Percentiles rank a stretch among this genome's conserved stretches.
These are phyloP conservation scores for Vaccinium vitisidaea DNA, from an alignment of 148 eudicot genomes.

Conservation along the genomic window DNA sequence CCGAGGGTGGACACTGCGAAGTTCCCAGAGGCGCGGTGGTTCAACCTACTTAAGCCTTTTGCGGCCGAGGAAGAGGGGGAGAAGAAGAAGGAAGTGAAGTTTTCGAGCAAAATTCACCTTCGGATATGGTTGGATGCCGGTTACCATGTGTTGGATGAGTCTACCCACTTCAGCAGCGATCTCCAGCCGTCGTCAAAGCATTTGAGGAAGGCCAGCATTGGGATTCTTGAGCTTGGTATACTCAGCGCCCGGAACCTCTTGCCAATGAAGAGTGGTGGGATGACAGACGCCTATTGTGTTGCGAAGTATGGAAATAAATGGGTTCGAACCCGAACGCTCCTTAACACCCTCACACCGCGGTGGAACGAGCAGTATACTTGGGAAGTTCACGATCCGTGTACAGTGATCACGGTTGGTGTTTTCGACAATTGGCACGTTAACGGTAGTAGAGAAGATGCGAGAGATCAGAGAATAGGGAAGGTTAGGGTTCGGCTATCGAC, in stretches of 20 bases:
- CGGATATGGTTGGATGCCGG: conserved; percentile 71
- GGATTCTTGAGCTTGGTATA: conserved; percentile 80
- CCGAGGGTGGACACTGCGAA: conserved; percentile 56
- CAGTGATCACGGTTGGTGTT: conserved; percentile 84
- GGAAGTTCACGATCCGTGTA: conserved; percentile 93
- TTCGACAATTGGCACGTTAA: conserved; percentile 79
- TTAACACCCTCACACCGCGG: conserved; percentile 61
- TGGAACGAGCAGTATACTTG: conserved; percentile 98
- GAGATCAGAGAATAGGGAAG: conserved; percentile 84
- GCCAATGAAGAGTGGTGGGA: conserved; percentile 80
- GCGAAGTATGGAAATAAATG: conserved; percentile 95
- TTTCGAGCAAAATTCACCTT: conserved; percentile 73
- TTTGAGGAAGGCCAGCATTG: conserved; percentile 68
- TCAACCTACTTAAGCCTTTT: conserved; percentile 52
- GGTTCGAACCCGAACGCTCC: conserved; percentile 87
- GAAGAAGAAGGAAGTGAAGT: conserved; percentile 63
- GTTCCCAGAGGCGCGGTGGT: conserved; percentile 72
- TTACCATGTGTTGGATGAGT: conserved; percentile 92
- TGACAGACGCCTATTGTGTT: conserved; percentile 87
- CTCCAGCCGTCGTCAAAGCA: conserved; percentile 80
- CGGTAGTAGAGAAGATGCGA: conserved; percentile 46
- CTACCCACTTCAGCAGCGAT: conserved; percentile 92
- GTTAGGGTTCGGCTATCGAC: conserved; percentile 86
- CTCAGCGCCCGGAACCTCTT: conserved; percentile 69
- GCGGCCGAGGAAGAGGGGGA: conserved; percentile 49